Base-by-base conservation (phyloP, 192 early-diverging fungal species). In the Thoreauomyces humboldtii region DNA sequence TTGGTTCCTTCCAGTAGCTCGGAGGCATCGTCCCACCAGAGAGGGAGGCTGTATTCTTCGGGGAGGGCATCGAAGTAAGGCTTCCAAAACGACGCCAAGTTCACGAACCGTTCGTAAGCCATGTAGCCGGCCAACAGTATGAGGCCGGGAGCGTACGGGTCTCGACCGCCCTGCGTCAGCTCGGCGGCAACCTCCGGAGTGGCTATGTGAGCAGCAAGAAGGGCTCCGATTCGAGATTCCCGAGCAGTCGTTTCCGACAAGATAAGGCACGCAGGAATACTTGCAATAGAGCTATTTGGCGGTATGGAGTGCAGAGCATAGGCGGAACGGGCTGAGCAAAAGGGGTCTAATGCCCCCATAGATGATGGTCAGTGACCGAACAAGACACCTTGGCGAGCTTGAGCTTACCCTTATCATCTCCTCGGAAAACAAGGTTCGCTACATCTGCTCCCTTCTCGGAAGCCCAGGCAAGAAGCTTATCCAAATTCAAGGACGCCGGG, bases 11-110 rank as follows among this genome's bases (percentile, higher is more conserved):
- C 9, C 33, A 81, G 46, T 6, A 72, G 37, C 29, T 33, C 6
- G 19, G 50, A 59, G 32, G 74, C 61, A 25, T 73, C 51, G 5
- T 61, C 70, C 79, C 79, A 81, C 59, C 69, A 71, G 0, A 81
- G n/a, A 7, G 79, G 79, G 14, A 81, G 54, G 52, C 59, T 28
- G 47, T 73, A 76, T 14, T 35, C 32, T 4, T 15, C 32, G 2
- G 79, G 79, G n/a, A 81, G 67, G 1, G 70, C 52, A 1, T 71
- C 44, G 11, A 81, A 53, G 36, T 81, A 81, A 19, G 75, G 73
- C 11, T 21, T 29, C 69, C 69, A 81, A 44, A 75, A 76, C 24
- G 74, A 76, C n/a, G 7, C 42, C 1, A 7, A 25, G 25, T 58
- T 48, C 29, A 63, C 61, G 35, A 61, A 71, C 7, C 54, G 57